Evolutionary conservation across 75 land plant genomes (phyloP), one percentile per base, ranked within the genome.

Genomic region (Pinus albicaulis): DNA sequence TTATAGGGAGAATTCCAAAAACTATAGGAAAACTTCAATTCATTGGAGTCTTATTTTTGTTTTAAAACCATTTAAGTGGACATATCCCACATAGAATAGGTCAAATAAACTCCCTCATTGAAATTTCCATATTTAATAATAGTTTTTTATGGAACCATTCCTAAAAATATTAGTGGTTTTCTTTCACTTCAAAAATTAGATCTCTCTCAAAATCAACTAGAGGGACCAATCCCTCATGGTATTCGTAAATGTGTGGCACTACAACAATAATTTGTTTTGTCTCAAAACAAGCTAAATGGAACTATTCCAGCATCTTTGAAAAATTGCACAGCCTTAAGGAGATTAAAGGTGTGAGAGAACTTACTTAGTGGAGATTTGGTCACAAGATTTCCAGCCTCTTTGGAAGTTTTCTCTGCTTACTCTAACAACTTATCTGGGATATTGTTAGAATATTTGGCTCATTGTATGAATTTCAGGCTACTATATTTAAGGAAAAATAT

Each of bases 11-110:
- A 44, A 44, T 44, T 44, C 48, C 48, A 44, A 6, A 44, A 44
- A 8, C 48, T 7, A 44, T 44, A 44, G 48, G 48, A 44, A 44
- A 44, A 1, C 48, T 44, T 44, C 8, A 44, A 44, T 5, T 0
- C 8, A 7, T 44, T 0, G 0, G 7, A 44, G 48, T 0, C 48
- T 44, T 92, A 16, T 82, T 83, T 52, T 78, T 92, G 38, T 89
- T 83, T 75, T 79, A 77, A 20, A 92, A 92, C 53, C 59, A 31
- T 13, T 74, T 92, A 15, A 77, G 79, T 23, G 94, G 94, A 20
- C 71, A 44, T 25, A 86, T 92, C 23, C 94, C 94, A 44, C 7
- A 44, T 44, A 44, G 15, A 14, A 58, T 23, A 26, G 74, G 74
- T 22, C 6, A 34, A 17, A 75, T 81, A 7, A 56, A 25, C 0